phyloP scores from a whole-genome alignment of 1,284 basidiomycete species.

The Moniliella sp. region DNA sequence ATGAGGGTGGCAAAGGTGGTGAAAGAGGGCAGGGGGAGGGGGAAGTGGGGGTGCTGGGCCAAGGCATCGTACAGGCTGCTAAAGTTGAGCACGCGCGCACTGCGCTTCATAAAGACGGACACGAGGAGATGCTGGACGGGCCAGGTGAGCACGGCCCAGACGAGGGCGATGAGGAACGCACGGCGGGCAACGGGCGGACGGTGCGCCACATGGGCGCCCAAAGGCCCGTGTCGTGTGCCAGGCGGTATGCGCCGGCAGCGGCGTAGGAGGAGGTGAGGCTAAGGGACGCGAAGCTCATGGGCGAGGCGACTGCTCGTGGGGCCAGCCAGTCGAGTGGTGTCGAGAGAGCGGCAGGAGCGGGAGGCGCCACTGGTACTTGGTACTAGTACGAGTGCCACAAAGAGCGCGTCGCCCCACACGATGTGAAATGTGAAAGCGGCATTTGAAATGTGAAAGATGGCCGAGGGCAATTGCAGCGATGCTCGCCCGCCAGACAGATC shows the following conservation, averaged over 20 bases:
- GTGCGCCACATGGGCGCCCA: conserved; percentile 29
- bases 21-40: neutral
- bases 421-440: no score
- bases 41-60: neutral
- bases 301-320: no score
- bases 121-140: conserved; percentile 22
- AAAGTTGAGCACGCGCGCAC: conserved; percentile 10
- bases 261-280: no score
- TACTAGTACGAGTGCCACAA: no score
- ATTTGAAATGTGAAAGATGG: no score
- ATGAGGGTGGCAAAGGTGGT: conserved; percentile 21
- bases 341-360: no score
- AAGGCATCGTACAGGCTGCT: neutral
- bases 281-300: no score
- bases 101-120: conserved; percentile 17
- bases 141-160: conserved; percentile 19
- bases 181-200: conserved; percentile 13
- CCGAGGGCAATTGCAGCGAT: no score
- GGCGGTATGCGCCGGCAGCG: conserved; percentile 27
- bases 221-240: conserved; percentile 16
- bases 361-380: no score
- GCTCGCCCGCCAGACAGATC: no score
- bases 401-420: no score
- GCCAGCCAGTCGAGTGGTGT: no score
- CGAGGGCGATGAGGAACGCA: conserved; percentile 7